Evolutionary conservation across 139 green algal species (phyloP), one percentile per base, ranked within the genome.

Genomic region (Chlorella sp.): DNA sequence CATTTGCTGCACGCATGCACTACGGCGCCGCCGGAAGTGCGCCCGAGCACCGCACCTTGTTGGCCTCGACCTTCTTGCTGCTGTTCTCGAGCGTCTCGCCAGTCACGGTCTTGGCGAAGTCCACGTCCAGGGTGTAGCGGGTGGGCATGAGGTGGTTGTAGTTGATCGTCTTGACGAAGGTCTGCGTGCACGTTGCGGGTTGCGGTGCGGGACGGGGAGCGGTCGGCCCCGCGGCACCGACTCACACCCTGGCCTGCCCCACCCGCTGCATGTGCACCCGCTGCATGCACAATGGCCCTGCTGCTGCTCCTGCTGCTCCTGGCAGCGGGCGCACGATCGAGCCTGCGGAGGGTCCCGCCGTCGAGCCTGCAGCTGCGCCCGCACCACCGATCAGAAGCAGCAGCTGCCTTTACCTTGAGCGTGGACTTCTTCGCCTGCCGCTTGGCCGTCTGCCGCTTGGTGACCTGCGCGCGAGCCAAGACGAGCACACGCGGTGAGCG

Each of bases 61-160:
- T 81, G 26, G 92, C 89, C 70, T 96, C 91, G 30, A 83, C 82
- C 80, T 90, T 92, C 88, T 98, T 98, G 72, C 85, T 91, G 73
- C 74, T 78, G 84, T 93, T 96, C 31, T 98, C 93, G 14, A 96
- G 24, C 17, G 83, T 89, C 27, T 98, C 95, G 17, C 76, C 14
- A 0, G 88, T 89, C 17, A 97, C 90, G 63, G 84, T 87, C 87
- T 97, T 97, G n/a, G n/a, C n/a, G 36, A 99, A 83, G 80, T 99
- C 95, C 29, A 98, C 88, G 67, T 99, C 96, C 71, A 99, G 83
- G 1, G 88, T 94, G 91, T 99, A 99, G 35, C 96, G 90, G 6
- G 96, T 99, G 74, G 96, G 96, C 96, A 99, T 99, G 60, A 99
- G 79, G 91, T 99, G 96, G 86, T 96, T 96, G 90, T 98, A 99